Evolutionary conservation across 1,284 basidiomycete genomes (phyloP), one percentile per base, ranked within the genome.

Genomic region (Chondrostereum purpureum): DNA sequence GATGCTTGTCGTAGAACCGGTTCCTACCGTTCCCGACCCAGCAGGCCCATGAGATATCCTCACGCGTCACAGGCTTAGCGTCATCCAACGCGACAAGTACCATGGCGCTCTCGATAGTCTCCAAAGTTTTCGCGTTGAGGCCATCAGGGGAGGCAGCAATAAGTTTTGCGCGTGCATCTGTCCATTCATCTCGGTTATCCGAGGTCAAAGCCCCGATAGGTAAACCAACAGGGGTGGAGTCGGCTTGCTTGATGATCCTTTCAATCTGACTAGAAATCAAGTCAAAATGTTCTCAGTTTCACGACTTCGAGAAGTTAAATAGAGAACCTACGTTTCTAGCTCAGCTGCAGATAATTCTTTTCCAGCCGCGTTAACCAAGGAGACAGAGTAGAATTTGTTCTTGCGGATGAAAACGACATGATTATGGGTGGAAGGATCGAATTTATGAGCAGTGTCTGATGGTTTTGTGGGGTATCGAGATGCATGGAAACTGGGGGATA

Each of bases 1-100:
- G 89, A 63, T 99, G 95, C 68, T 99, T 99, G 73, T 99, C 96
- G 62, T 88, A 98, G 77, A 90, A 99, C 49, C 95, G 75, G 67
- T 97, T 97, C 52, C 82, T 76, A 35, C 91, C 93, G 54, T 96
- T 83, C 36, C 95, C 95, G 20, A 87, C 86, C 95, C 95, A 99
- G 50, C 86, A 81, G 17, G 68, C 72, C 84, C 89, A 90, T 46
- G 86, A 87, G 14, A 87, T 73, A 34, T 92, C 83, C 55, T 97
- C 90, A 27, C 89, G 74, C 11, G 87, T 91, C 35, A 88, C 69
- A 0, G 91, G 91, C 44, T 74, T 72, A 11, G 72, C 75, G 60
- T 90, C 88, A 59, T 99, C 96, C 18, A 99, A 73, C 45, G 82
- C 83, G 4, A 99, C 74, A 3, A 98, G 63, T 51, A 97, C 80